A percentile compares a stretch with the other conserved stretches of the same genome.
These are phyloP conservation scores for Phytophthora foliorum DNA, from an alignment of 352 stramenopile genomes.

Conservation along the genomic window DNA sequence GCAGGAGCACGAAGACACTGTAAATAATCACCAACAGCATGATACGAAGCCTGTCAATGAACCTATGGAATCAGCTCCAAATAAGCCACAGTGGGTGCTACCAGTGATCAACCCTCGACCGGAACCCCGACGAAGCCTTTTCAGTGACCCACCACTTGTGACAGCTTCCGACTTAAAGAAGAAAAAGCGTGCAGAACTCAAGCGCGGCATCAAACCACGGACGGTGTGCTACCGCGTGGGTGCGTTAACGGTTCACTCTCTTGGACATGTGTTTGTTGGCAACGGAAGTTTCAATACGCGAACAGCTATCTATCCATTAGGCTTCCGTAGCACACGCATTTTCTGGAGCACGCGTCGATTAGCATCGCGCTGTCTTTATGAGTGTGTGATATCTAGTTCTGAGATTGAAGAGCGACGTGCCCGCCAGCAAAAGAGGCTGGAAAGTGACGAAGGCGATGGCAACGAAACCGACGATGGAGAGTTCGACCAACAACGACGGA, in stretches of 20 bases:
- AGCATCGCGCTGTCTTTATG: slow-evolving; percentile 87
- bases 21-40: not conserved
- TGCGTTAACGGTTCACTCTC: slow-evolving; percentile 81
- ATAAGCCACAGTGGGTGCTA: slow-evolving; percentile 36
- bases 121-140: slow-evolving; percentile 53
- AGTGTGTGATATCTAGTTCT: slow-evolving; percentile 89
- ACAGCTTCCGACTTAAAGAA: slow-evolving; percentile 68
- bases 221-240: slow-evolving; percentile 78
- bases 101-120: slow-evolving; percentile 57
- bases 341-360: slow-evolving; percentile 90
- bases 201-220: slow-evolving; percentile 50
- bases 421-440: slow-evolving; percentile 25
- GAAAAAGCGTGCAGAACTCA: slow-evolving; percentile 56
- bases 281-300: slow-evolving; percentile 89
- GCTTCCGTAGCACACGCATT: slow-evolving; percentile 93
- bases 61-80: not conserved
- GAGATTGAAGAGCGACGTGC: slow-evolving; percentile 67
- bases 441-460: slow-evolving; percentile 4
- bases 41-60: slow-evolving; percentile 1
- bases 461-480: slow-evolving; percentile 18
- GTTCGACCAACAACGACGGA: slow-evolving; percentile 27
- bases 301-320: slow-evolving; percentile 89
- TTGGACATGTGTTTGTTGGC: slow-evolving; percentile 83
- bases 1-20: slow-evolving; percentile 8
- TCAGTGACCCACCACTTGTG: slow-evolving; percentile 59